These are phyloP conservation scores for Penicillium macrosclerotiorum DNA, from an alignment of 495 filamentous ascomycete species.

Conservation along the genomic window DNA sequence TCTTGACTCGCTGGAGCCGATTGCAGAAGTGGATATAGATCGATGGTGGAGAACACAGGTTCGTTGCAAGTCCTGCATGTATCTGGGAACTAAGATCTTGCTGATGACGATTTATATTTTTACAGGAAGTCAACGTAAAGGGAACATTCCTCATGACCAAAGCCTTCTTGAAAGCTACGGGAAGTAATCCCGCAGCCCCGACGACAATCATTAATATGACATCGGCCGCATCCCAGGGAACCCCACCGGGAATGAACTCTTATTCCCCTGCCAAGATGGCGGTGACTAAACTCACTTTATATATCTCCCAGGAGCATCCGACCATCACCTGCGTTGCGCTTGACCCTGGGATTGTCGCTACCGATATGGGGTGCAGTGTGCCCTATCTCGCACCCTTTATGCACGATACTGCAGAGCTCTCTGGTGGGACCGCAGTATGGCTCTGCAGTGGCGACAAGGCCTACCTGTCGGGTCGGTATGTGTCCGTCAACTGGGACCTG, in stretches of 20 bases:
- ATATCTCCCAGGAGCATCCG: conserved; percentile 32
- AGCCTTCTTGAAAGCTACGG: conserved; percentile 32
- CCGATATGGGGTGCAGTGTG: conserved; percentile 26
- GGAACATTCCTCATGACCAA: conserved; percentile 39
- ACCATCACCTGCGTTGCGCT: conserved; percentile 35
- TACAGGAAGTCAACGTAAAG: conserved; percentile 43
- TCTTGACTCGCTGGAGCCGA: conserved; percentile 6
- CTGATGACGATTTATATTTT: neutral
- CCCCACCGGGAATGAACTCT: conserved; percentile 29
- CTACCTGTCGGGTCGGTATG: conserved; percentile 41
- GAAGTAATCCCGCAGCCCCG: conserved; percentile 8
- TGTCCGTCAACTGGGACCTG: conserved; percentile 46
- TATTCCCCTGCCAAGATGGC: conserved; percentile 42
- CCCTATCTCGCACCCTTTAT: conserved; percentile 25
- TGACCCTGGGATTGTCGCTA: conserved; percentile 39
- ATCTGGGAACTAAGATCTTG: no score
- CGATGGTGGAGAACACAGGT: conserved; percentile 32
- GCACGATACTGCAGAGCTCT: conserved; percentile 33
- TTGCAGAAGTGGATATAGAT: conserved; percentile 23
- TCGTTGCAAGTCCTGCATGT: no score
- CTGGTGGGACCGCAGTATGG: conserved; percentile 40
- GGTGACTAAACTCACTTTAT: conserved; percentile 24
- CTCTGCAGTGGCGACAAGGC: conserved; percentile 32
- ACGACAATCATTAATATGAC: conserved; percentile 43
- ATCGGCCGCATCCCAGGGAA: conserved; percentile 23